These are phyloP conservation scores for Phyllosticta citrichinensis DNA, from an alignment of 2,329 filamentous ascomycete species.

Conservation along the genomic window DNA sequence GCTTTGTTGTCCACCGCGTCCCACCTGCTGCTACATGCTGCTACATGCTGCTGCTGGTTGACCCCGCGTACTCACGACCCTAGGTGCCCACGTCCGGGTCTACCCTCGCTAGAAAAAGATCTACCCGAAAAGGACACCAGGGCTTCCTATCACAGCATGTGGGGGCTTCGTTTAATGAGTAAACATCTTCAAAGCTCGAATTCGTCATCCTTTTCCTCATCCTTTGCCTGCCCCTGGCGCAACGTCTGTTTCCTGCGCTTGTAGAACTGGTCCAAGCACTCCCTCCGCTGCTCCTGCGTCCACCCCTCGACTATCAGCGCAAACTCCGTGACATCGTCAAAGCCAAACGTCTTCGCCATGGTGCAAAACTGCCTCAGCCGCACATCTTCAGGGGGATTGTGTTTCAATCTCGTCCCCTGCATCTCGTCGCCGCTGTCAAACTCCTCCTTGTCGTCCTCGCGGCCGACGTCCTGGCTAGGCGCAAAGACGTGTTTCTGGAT, in stretches of 20 bases:
- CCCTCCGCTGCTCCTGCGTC: conserved; percentile 72
- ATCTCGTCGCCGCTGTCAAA: conserved; percentile 14
- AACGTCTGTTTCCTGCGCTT: conserved; percentile 47
- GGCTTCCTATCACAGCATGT: neutral
- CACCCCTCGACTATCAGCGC: conserved; percentile 82
- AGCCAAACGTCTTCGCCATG: conserved; percentile 75
- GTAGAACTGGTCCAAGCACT: conserved; percentile 76
- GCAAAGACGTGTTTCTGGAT: conserved; percentile 50
- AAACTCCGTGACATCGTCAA: conserved; percentile 68
- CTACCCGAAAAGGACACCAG: neutral
- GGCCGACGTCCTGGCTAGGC: conserved; percentile 28
- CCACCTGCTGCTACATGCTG: neutral
- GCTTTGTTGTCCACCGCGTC: neutral
- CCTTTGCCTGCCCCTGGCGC: neutral
- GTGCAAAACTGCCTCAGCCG: conserved; percentile 77
- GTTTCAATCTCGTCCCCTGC: conserved; percentile 44
- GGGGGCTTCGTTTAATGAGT: neutral
- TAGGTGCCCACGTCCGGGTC: neutral
- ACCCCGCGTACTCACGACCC: neutral
- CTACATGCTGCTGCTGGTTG: neutral
- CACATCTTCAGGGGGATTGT: conserved; percentile 65
- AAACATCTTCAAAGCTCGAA: neutral
- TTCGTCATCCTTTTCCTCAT: neutral
- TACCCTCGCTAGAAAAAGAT: neutral
- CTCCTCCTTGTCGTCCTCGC: conserved; percentile 11